Evolutionary conservation across 2,329 filamentous ascomycete genomes (phyloP).

Genomic region (Arthrobotrys sphaeroides): DNA sequence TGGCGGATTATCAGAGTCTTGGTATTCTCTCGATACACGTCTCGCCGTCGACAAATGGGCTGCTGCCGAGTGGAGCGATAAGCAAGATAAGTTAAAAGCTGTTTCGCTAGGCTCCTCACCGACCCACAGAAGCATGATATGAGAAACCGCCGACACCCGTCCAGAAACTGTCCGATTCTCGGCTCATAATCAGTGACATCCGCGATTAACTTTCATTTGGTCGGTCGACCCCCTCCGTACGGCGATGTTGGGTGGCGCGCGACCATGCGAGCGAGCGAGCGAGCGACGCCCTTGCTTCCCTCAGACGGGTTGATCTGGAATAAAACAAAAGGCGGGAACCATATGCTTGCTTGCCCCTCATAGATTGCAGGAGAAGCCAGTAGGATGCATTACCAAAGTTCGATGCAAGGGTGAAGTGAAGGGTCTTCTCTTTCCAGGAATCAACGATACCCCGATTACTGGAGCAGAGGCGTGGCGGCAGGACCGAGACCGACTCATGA

Average conservation of each 20-base stretch:
- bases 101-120: constrained; percentile 4
- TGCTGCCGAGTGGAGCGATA: constrained; percentile 28
- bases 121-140: constrained; percentile 12
- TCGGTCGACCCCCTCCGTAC: constrained; percentile 26
- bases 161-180: constrained; percentile 16
- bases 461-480: background rate
- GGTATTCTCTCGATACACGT: constrained; percentile 20
- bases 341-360: constrained; percentile 3
- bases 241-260: constrained; percentile 33
- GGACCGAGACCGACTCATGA: constrained; percentile 25
- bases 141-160: constrained; percentile 31
- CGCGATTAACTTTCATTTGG: constrained; percentile 1
- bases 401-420: constrained; percentile 35
- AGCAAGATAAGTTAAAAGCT: constrained; percentile 21
- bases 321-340: constrained; percentile 13
- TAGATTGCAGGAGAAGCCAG: constrained; percentile 12
- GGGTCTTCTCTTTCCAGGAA: constrained; percentile 15
- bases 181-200: constrained; percentile 19
- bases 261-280: constrained; percentile 12
- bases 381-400: constrained; percentile 19
- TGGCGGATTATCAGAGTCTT: constrained; percentile 6
- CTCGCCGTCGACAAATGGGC: background rate
- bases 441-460: constrained; percentile 1
- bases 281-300: constrained; percentile 30
- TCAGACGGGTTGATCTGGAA: constrained; percentile 3